Base-by-base conservation (phyloP, 2,329 filamentous ascomycete species). In the Diplocarpon rosae region DNA sequence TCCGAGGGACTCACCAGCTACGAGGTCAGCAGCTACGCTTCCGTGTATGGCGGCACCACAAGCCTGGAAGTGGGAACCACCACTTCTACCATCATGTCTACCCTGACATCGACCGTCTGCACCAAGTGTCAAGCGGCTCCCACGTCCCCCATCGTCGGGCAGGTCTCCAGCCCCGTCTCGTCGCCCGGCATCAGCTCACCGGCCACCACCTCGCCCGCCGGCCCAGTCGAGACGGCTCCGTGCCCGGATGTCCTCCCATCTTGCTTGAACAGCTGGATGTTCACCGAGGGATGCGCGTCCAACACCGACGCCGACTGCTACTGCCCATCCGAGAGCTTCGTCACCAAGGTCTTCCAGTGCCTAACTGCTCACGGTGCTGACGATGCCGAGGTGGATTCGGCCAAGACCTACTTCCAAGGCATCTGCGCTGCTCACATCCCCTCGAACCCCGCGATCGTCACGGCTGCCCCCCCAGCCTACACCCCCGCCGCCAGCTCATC, bases 241-340 rank as follows among this genome's bases (percentile, higher is more conserved):
- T 51, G 49, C 53, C 87, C 88, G 46, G 67, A 71, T 20, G 75
- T 89, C 38, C 81, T 95, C 39, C 89, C 90, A 52, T 78, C 78
- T 61, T 96, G 90, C 72, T 70, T 96, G 67, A 92, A 90, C 76
- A 93, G 88, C 59, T 95, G 87, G 85, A 67, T 94, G 59, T 75
- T 77, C 62, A 67, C 72, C 49, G 75, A 83, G 40, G 69, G 75
- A 61, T 96, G 90, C 77, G 73, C 73, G 57, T 80, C 85, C 69
- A 95, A 95, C 79, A 81, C 83, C 35, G 86, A 95, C 61, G 67
- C 73, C 48, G 66, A 68, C 54, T 96, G 90, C 78, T 95, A 85
- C 81, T 96, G 90, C 78, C 83, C 85, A 56, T 75, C 83, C 61
- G 64, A 73, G 49, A 69, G 77, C 44, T 90, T 92, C 67, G 84